A percentile compares a stretch with the other conserved stretches of the same genome.
These are phyloP conservation scores for Apiospora saccharicola DNA, from an alignment of 2,329 filamentous ascomycete genomes.

Conservation along the genomic window DNA sequence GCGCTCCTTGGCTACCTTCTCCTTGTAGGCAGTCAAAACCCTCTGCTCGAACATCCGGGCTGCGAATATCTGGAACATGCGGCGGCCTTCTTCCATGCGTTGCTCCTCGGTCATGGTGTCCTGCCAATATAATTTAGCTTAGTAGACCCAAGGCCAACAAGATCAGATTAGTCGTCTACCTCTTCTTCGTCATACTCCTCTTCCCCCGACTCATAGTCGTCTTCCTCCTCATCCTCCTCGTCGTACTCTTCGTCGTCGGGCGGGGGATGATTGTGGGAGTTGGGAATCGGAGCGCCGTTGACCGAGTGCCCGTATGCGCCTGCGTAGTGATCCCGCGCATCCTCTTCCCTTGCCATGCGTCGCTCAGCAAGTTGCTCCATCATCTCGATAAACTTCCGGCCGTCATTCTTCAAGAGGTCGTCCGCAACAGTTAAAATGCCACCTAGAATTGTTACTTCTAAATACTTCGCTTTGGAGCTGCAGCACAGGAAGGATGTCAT, in stretches of 20 bases:
- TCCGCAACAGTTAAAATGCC: conserved; percentile 98
- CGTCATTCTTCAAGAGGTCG: conserved; percentile 97
- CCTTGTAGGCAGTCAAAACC: conserved; percentile 94
- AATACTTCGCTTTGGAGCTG: conserved; percentile 33
- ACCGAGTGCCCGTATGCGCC: conserved; percentile 63
- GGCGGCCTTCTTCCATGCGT: conserved; percentile 96
- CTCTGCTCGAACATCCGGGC: conserved; percentile 99
- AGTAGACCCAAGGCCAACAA: conserved; percentile 27
- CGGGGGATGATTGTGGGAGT: conserved; percentile 71
- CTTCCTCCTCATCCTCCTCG: conserved; percentile 69
- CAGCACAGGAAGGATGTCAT: conserved; percentile 42
- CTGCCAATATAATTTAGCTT: conserved; percentile 64
- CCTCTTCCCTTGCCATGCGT: conserved; percentile 95
- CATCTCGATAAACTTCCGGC: conserved; percentile 99
- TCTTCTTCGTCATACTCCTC: conserved; percentile 83
- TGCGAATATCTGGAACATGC: conserved; percentile 99
- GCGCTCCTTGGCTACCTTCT: conserved; percentile 93
- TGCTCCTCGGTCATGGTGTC: conserved; percentile 97
- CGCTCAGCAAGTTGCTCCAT: conserved; percentile 99
- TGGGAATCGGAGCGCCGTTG: conserved; percentile 65
- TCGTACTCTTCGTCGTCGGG: conserved; percentile 80
- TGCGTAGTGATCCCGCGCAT: conserved; percentile 74
- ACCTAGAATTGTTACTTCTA: conserved; percentile 65
- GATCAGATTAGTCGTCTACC: conserved; percentile 50
- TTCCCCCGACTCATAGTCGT: conserved; percentile 68